Evolutionary conservation across 2,329 filamentous ascomycete species (phyloP).

Genomic region (Diaporthe sp.): DNA sequence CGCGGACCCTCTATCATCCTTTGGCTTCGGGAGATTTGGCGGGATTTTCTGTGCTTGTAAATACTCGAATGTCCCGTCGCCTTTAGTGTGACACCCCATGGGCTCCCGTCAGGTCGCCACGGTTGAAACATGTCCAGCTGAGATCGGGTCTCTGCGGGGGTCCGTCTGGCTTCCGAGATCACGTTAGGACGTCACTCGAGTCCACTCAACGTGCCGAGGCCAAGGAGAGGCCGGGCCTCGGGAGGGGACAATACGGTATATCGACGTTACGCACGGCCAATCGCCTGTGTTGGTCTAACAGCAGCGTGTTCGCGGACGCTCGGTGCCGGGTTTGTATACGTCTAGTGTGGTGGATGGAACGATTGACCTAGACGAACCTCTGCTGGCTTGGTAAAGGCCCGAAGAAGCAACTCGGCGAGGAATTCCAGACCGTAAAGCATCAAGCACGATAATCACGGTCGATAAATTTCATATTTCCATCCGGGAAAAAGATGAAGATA

Average conservation of each 20-base stretch:
- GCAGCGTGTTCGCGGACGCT: background rate
- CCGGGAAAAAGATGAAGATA: background rate
- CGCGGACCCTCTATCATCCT: background rate
- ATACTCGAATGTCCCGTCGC: background rate
- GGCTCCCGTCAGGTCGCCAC: background rate
- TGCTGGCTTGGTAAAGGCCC: background rate
- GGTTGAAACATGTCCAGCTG: background rate
- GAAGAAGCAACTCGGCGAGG: background rate
- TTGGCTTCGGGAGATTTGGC: background rate
- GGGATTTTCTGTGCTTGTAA: background rate
- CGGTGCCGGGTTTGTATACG: background rate
- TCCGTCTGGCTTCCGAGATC: background rate
- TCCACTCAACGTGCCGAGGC: background rate
- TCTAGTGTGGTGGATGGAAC: background rate
- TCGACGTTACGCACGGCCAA: background rate
- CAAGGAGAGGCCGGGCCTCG: background rate
- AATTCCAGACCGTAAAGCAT: background rate
- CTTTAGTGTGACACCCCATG: background rate
- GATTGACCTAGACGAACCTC: background rate
- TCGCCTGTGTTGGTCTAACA: background rate
- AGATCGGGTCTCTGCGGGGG: slow-evolving; percentile 7
- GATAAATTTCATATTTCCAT: background rate
- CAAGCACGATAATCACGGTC: background rate
- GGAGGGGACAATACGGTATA: background rate
- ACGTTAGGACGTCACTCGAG: background rate